Conservation (phyloP, 805 yeast genomes). For the Saccharomyces cerevisiae region DNA sequence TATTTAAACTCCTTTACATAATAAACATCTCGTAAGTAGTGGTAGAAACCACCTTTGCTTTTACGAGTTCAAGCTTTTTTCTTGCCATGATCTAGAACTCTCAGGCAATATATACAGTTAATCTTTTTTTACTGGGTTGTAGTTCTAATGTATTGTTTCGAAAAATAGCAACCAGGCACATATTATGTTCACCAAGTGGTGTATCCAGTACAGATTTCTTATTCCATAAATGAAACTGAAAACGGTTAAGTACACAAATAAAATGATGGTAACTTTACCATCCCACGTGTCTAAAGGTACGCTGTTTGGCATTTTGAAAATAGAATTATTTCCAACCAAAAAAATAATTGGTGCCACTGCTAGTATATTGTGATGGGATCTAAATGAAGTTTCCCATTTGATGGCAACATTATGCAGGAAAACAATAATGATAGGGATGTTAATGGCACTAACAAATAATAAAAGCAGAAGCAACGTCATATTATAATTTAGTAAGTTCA, state of each 20-base stretch:
- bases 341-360: conserved; percentile 68
- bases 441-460: conserved; percentile 73
- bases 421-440: conserved; percentile 69
- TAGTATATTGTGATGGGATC: conserved; percentile 76
- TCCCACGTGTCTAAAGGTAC: conserved; percentile 19
- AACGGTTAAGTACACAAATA: conserved; percentile 45
- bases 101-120: neutral
- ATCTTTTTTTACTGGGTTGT: neutral
- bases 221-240: conserved; percentile 69
- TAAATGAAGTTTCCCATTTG: conserved; percentile 75
- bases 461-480: conserved; percentile 56
- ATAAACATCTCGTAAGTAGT: neutral
- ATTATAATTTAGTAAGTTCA: conserved; percentile 47
- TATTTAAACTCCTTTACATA: neutral
- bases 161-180: conserved; percentile 34
- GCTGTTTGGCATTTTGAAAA: conserved; percentile 37
- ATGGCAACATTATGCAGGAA: conserved; percentile 72
- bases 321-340: conserved; percentile 48
- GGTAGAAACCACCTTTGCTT: neutral
- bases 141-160: neutral
- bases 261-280: conserved; percentile 28
- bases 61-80: neutral
- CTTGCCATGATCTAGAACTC: neutral
- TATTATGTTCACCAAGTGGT: conserved; percentile 61
- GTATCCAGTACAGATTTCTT: conserved; percentile 77